These are phyloP conservation scores for Dalbergia cochinchinensis DNA, from an alignment of 306 rosid genomes.

Conservation along the genomic window DNA sequence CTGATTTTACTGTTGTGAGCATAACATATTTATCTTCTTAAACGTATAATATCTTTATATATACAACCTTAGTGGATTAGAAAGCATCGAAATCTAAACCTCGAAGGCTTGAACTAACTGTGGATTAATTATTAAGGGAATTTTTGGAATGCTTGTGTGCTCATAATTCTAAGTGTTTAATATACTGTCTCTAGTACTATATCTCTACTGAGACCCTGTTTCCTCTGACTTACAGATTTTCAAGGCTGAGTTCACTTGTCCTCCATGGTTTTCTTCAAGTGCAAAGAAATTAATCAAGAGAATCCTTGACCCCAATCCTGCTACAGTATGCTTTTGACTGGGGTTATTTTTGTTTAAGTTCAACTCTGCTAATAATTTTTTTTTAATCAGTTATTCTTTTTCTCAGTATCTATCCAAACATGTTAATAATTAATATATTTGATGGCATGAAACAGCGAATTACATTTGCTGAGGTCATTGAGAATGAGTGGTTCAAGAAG, in stretches of 20 bases:
- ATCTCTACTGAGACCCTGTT: background rate
- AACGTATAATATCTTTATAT: conserved; percentile 2
- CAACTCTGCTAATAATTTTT: background rate
- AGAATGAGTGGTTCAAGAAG: conserved; percentile 86
- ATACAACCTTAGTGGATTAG: background rate
- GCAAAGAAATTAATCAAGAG: conserved; percentile 72
- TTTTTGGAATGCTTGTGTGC: background rate
- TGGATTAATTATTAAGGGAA: background rate
- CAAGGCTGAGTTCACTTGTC: conserved; percentile 70
- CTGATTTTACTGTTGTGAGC: background rate
- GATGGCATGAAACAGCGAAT: conserved; percentile 66
- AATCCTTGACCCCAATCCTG: conserved; percentile 82
- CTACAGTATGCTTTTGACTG: conserved; percentile 56
- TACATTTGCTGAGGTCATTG: conserved; percentile 67
- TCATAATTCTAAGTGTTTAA: background rate
- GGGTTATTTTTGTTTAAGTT: background rate
- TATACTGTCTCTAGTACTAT: background rate
- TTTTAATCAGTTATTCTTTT: background rate
- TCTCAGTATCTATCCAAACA: conserved; percentile 7
- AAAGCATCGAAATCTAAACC: background rate
- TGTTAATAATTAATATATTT: conserved; percentile 13
- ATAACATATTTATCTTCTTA: conserved; percentile 5
- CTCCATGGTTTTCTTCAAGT: conserved; percentile 80
- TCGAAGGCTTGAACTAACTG: background rate
- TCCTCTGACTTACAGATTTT: conserved; percentile 55